These are phyloP conservation scores for Handroanthus guayacan DNA, from an alignment of 257 asterid genomes.

Conservation along the genomic window DNA sequence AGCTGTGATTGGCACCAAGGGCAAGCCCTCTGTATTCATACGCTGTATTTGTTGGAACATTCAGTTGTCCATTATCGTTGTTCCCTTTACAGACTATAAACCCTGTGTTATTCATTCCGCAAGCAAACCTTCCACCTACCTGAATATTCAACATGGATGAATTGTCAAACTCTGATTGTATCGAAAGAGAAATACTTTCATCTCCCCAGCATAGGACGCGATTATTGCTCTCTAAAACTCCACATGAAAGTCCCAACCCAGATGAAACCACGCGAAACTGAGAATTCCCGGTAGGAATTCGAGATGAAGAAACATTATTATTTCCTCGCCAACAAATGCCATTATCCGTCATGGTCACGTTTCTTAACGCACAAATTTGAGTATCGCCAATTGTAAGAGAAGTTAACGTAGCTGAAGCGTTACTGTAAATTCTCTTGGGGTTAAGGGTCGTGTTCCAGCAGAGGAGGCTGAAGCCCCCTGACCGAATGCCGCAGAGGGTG, in stretches of 20 bases:
- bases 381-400: slow-evolving; percentile 62
- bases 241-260: slow-evolving; percentile 76
- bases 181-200: slow-evolving; percentile 33
- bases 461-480: slow-evolving; percentile 69
- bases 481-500: slow-evolving; percentile 69
- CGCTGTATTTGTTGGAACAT: slow-evolving; percentile 52
- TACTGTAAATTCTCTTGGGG: slow-evolving; percentile 62
- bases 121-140: slow-evolving; percentile 73
- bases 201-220: slow-evolving; percentile 78
- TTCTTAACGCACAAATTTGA: slow-evolving; percentile 65
- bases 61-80: slow-evolving; percentile 60
- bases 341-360: slow-evolving; percentile 36
- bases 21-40: slow-evolving; percentile 55
- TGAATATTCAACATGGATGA: slow-evolving; percentile 57
- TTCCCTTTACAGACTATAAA: slow-evolving; percentile 65
- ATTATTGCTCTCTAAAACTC: slow-evolving; percentile 40
- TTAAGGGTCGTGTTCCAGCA: slow-evolving; percentile 64
- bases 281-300: slow-evolving; percentile 30
- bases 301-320: slow-evolving; percentile 23
- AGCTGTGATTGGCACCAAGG: slow-evolving; percentile 69
- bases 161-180: slow-evolving; percentile 55
- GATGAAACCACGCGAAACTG: slow-evolving; percentile 59
- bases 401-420: slow-evolving; percentile 47
- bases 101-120: slow-evolving; percentile 63
- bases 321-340: slow-evolving; percentile 74